Evolutionary conservation across 148 eudicot genomes (phyloP).

Genomic region (Drosera capensis): DNA sequence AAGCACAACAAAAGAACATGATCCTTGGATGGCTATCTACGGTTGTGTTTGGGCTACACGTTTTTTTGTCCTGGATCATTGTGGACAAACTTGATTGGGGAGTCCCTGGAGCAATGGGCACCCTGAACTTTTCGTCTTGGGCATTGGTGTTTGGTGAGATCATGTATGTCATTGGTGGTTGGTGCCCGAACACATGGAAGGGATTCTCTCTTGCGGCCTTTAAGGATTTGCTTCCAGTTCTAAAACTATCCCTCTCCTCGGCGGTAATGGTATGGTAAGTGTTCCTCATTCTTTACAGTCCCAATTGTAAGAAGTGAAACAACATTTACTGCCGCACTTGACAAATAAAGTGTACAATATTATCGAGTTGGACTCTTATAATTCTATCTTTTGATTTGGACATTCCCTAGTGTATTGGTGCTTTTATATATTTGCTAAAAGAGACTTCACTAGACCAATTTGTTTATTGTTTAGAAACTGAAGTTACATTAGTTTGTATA

Average conservation of each 20-base stretch:
- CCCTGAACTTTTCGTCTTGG: conserved; percentile 29
- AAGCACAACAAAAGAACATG: conserved; percentile 54
- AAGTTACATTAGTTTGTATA: too few relatives aligned
- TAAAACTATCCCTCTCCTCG: conserved; percentile 44
- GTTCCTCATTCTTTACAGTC: background rate
- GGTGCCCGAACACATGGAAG: conserved; percentile 50
- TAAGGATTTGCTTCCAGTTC: conserved; percentile 33
- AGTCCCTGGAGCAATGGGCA: conserved; percentile 36
- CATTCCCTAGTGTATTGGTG: too few relatives aligned
- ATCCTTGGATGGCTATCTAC: conserved; percentile 28
- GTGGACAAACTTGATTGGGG: conserved; percentile 24
- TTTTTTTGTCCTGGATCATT: conserved; percentile 43
- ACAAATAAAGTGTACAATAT: too few relatives aligned
- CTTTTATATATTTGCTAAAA: too few relatives aligned
- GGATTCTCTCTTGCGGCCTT: conserved; percentile 40
- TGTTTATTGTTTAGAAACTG: too few relatives aligned
- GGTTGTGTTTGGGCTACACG: conserved; percentile 20
- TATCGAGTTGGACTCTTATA: too few relatives aligned
- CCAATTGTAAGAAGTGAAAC: too few relatives aligned
- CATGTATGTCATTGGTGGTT: conserved; percentile 39
- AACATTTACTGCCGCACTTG: too few relatives aligned
- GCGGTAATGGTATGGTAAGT: conserved; percentile 55
- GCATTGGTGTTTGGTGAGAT: conserved; percentile 31
- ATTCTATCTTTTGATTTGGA: too few relatives aligned
- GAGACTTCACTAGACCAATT: too few relatives aligned